Conservation (phyloP, 2,329 filamentous ascomycete genomes). For the Fonsecaea multimorphosa region DNA sequence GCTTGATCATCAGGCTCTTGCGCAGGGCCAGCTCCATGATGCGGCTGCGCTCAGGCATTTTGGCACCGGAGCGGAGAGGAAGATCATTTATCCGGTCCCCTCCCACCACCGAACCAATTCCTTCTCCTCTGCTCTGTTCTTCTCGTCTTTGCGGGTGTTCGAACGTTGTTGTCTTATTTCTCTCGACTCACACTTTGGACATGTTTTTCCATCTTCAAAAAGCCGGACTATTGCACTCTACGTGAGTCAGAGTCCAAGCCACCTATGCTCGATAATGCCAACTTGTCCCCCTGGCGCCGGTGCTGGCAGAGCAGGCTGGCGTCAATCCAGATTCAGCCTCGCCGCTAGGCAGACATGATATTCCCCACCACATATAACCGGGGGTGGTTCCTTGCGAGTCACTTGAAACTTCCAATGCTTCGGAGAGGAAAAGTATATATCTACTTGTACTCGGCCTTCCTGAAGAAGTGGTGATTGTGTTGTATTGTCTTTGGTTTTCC, state of each 20-base stretch:
- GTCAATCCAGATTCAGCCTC: constrained; percentile 24
- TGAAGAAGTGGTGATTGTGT: neutral
- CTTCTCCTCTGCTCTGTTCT: neutral
- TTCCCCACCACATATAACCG: constrained; percentile 46
- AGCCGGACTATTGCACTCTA: neutral
- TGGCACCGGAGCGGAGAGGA: too few relatives aligned
- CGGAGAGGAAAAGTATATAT: constrained; percentile 3
- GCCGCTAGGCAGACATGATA: constrained; percentile 21
- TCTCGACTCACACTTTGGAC: neutral
- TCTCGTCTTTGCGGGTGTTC: too few relatives aligned
- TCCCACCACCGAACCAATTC: too few relatives aligned
- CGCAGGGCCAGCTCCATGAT: too few relatives aligned
- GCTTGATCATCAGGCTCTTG: neutral
- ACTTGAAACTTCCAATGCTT: neutral
- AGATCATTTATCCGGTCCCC: too few relatives aligned
- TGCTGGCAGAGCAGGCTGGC: constrained; percentile 5
- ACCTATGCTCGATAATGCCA: constrained; percentile 67
- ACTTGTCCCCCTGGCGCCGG: constrained; percentile 47
- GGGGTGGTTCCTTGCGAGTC: neutral
- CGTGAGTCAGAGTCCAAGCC: constrained; percentile 52
- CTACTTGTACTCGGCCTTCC: too few relatives aligned
- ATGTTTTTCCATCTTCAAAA: too few relatives aligned
- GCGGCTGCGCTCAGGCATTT: too few relatives aligned
- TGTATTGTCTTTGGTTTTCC: neutral
- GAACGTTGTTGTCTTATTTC: too few relatives aligned